Conservation (phyloP, 495 filamentous ascomycete genomes). For the Neurospora intermedia region DNA sequence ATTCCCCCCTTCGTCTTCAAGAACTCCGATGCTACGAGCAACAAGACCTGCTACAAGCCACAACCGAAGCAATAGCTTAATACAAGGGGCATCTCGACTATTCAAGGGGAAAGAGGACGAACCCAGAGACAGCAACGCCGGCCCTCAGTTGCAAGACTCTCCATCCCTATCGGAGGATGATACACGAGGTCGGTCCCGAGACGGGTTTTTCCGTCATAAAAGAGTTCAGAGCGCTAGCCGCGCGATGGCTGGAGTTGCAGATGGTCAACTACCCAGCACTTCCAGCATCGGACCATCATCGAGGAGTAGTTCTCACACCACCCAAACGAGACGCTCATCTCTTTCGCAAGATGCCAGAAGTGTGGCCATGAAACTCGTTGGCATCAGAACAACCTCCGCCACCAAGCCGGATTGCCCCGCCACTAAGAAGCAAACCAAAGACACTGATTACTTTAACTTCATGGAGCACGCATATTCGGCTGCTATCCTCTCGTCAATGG, state of each 20-base stretch:
- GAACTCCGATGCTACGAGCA: constrained; percentile 21
- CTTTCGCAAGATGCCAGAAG: constrained; percentile 18
- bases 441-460: constrained; percentile 18
- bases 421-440: neutral
- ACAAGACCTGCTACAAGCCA: constrained; percentile 11
- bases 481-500: neutral
- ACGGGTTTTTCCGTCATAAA: constrained; percentile 15
- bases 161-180: neutral
- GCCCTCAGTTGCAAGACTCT: neutral
- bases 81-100: constrained; percentile 14
- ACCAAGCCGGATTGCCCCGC: constrained; percentile 2
- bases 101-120: constrained; percentile 10
- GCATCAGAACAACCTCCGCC: constrained; percentile 5
- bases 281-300: constrained; percentile 9
- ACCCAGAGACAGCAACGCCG: neutral
- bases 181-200: neutral
- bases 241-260: constrained; percentile 13
- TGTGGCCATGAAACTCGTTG: constrained; percentile 20
- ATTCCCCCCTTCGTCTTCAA: constrained; percentile 25
- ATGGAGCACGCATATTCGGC: constrained; percentile 8
- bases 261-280: constrained; percentile 14
- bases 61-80: constrained; percentile 12
- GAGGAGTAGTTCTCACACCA: constrained; percentile 12
- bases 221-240: constrained; percentile 18
- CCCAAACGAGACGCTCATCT: constrained; percentile 15